Percentiles rank a stretch among this genome's conserved stretches.
phyloP scores from a whole-genome alignment of 2,329 filamentous ascomycete species.

The Alternaria dauci region DNA sequence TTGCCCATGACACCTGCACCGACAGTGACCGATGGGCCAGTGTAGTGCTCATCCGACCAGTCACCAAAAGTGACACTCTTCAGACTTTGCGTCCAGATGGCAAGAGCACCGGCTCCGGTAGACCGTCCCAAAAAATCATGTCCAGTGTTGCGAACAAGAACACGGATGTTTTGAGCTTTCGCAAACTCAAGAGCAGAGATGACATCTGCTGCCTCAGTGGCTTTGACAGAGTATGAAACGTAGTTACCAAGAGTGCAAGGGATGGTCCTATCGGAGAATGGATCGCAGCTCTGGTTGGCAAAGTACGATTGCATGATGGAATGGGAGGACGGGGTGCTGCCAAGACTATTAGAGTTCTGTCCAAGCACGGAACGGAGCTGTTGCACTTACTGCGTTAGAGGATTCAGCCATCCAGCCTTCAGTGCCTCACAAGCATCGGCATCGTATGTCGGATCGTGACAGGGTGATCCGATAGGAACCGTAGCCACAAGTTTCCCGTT shows the following conservation, averaged over 20 bases:
- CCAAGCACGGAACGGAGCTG: neutral
- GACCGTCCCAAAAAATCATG: conserved; percentile 44
- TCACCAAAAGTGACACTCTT: conserved; percentile 33
- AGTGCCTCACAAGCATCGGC: conserved; percentile 23
- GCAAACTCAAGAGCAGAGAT: conserved; percentile 35
- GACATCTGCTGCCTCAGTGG: conserved; percentile 1
- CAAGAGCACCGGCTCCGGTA: conserved; percentile 40
- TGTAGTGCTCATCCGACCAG: conserved; percentile 34
- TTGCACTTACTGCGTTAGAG: conserved; percentile 28
- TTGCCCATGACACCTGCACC: conserved; percentile 40
- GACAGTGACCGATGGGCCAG: conserved; percentile 36
- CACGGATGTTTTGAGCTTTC: conserved; percentile 34
- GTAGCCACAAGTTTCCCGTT: conserved; percentile 51
- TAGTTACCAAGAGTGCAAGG: conserved; percentile 33
- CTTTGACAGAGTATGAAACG: conserved; percentile 50
- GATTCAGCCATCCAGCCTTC: conserved; percentile 25
- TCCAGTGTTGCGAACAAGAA: conserved; percentile 28
- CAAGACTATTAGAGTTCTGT: conserved; percentile 7
- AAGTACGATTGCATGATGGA: conserved; percentile 21
- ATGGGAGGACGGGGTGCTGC: conserved; percentile 16
- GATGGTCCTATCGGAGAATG: conserved; percentile 14
- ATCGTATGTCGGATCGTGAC: conserved; percentile 42
- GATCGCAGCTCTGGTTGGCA: conserved; percentile 27
- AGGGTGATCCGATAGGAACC: conserved; percentile 50
- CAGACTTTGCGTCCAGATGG: conserved; percentile 43